These are phyloP conservation scores for Populus hybrid DNA, from an alignment of 441 rosid species.

Conservation along the genomic window DNA sequence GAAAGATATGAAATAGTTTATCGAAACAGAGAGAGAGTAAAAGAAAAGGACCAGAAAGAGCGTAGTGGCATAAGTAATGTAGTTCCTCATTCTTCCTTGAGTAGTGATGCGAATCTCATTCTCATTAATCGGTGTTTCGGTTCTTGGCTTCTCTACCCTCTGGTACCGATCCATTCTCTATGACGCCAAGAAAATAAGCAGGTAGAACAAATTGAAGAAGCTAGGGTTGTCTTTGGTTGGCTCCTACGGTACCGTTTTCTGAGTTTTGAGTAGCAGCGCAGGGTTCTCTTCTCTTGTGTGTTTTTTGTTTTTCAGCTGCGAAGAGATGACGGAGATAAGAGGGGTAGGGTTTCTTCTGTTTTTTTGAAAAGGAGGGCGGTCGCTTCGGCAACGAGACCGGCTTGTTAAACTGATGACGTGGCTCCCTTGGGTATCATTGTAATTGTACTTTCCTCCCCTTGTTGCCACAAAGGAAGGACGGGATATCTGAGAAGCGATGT, in stretches of 20 bases:
- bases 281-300: background rate
- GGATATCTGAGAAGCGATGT: background rate
- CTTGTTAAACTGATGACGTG: background rate
- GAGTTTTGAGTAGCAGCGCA: background rate
- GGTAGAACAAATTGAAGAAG: background rate
- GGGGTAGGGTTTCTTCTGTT: background rate
- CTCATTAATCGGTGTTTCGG: conserved; percentile 51
- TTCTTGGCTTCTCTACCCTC: conserved; percentile 59
- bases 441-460: background rate
- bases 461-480: background rate
- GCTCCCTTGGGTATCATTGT: background rate
- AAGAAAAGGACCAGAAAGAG: conserved; percentile 46
- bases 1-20: background rate
- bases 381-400: background rate
- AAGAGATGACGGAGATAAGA: background rate
- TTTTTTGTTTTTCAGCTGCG: background rate
- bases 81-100: conserved; percentile 63
- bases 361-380: background rate
- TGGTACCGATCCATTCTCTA: conserved; percentile 61
- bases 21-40: background rate
- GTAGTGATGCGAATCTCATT: conserved; percentile 71
- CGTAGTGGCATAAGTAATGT: conserved; percentile 66
- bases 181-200: background rate
- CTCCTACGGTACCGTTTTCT: background rate
- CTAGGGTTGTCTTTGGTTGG: background rate